Conservation (phyloP, 345 rosid species). For the Hibiscus trionum region DNA sequence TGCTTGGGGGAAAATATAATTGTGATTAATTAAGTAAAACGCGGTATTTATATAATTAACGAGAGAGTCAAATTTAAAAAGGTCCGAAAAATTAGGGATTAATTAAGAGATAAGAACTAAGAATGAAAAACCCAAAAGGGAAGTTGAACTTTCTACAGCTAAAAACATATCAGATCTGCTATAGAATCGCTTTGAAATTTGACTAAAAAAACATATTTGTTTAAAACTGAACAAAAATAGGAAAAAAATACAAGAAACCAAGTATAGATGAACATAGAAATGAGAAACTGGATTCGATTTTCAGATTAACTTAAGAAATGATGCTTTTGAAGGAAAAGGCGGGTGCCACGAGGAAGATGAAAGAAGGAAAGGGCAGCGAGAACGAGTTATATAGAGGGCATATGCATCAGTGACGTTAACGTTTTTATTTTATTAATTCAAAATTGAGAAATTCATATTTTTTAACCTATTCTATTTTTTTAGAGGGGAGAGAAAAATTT, state of each 20-base stretch:
- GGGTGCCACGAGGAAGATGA: constrained; percentile 22
- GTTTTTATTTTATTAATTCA: no score
- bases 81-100: neutral
- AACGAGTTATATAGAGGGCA: constrained; percentile 7
- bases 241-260: neutral
- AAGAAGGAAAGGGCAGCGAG: neutral
- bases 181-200: neutral
- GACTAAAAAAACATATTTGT: neutral
- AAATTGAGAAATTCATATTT: no score
- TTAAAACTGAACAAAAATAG: neutral
- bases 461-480: no score
- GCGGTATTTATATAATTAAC: neutral
- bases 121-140: neutral
- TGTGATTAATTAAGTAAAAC: neutral
- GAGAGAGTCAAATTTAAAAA: neutral
- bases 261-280: neutral
- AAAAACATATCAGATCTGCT: constrained; percentile 22
- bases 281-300: neutral
- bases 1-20: neutral
- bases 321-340: constrained; percentile 13
- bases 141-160: constrained; percentile 7
- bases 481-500: no score
- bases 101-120: neutral
- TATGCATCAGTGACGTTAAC: no score
- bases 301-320: constrained; percentile 25